Conservation (phyloP, 371 early-diverging fungal genomes). For the Mortierella sp. region DNA sequence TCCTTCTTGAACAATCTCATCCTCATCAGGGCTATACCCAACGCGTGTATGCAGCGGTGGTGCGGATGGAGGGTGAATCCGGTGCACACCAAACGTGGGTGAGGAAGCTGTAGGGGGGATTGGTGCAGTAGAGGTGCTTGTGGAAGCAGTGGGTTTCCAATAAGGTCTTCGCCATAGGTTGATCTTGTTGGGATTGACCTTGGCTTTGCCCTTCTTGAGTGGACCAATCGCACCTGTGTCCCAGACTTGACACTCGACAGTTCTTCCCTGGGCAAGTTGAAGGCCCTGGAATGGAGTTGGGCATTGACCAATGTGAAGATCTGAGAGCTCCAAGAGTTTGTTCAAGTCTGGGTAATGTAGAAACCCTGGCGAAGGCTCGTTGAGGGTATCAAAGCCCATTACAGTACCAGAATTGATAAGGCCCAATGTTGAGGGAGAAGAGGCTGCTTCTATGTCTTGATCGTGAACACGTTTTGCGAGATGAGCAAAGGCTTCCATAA, state of each 20-base stretch:
- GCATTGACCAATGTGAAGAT: slow-evolving; percentile 71
- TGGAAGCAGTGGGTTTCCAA: slow-evolving; percentile 26
- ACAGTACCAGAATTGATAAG: slow-evolving; percentile 69
- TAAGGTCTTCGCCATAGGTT: slow-evolving; percentile 56
- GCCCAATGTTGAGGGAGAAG: slow-evolving; percentile 16
- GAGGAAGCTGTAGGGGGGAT: too few species aligned
- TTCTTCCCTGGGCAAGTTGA: slow-evolving; percentile 70
- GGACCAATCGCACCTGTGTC: slow-evolving; percentile 66
- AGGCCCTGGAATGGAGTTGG: slow-evolving; percentile 80
- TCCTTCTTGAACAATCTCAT: background rate
- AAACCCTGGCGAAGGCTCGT: slow-evolving; percentile 82
- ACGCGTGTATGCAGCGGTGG: slow-evolving; percentile 4
- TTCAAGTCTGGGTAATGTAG: slow-evolving; percentile 70
- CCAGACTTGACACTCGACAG: slow-evolving; percentile 64
- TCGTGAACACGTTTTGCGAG: slow-evolving; percentile 57
- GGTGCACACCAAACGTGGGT: background rate
- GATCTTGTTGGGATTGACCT: slow-evolving; percentile 63
- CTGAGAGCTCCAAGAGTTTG: slow-evolving; percentile 66
- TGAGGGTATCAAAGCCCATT: slow-evolving; percentile 82
- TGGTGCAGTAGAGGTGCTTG: too few species aligned
- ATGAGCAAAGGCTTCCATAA: slow-evolving; percentile 62
- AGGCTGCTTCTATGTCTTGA: slow-evolving; percentile 54
- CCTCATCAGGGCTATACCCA: background rate
- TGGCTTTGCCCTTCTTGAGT: slow-evolving; percentile 64
- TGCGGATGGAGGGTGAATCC: slow-evolving; percentile 10